Conservation (phyloP, 257 asterid genomes). For the Ilex asprella region DNA sequence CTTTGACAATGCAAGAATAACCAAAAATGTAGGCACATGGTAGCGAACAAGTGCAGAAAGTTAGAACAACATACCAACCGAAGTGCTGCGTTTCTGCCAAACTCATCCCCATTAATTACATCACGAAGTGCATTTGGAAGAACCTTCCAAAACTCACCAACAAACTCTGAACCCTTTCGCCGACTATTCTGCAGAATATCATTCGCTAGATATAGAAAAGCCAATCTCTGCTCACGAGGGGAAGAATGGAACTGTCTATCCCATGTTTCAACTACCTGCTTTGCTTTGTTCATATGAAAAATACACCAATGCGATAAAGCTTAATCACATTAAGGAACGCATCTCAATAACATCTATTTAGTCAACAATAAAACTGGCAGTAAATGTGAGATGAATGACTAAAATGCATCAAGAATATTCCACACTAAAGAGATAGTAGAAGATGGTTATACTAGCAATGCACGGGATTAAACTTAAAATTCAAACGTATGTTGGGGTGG, state of each 20-base stretch:
- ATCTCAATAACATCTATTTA: not conserved
- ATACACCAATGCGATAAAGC: conserved; percentile 99
- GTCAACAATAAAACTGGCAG: too few relatives aligned
- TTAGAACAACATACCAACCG: conserved; percentile 56
- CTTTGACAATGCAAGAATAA: too few relatives aligned
- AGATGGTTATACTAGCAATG: not conserved
- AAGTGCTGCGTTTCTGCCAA: conserved; percentile 61
- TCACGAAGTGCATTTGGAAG: conserved; percentile 87
- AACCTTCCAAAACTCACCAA: conserved; percentile 96
- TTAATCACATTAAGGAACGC: conserved; percentile 55
- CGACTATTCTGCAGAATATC: conserved; percentile 96
- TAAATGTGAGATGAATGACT: not conserved
- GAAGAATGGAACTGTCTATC: conserved; percentile 73
- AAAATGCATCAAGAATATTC: not conserved
- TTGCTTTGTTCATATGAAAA: conserved; percentile 95
- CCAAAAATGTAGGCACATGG: too few relatives aligned
- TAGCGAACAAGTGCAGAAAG: not conserved
- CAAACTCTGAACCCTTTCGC: conserved; percentile 93
- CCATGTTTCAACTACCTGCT: conserved; percentile 96
- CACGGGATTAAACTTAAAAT: not conserved
- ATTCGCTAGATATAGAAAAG: conserved; percentile 92
- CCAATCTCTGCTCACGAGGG: conserved; percentile 80
- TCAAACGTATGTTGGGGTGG: not conserved
- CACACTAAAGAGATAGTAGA: not conserved
- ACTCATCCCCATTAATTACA: conserved; percentile 68